Base-by-base conservation (phyloP, 2,329 filamentous ascomycete species). In the Fusarium anguioides region DNA sequence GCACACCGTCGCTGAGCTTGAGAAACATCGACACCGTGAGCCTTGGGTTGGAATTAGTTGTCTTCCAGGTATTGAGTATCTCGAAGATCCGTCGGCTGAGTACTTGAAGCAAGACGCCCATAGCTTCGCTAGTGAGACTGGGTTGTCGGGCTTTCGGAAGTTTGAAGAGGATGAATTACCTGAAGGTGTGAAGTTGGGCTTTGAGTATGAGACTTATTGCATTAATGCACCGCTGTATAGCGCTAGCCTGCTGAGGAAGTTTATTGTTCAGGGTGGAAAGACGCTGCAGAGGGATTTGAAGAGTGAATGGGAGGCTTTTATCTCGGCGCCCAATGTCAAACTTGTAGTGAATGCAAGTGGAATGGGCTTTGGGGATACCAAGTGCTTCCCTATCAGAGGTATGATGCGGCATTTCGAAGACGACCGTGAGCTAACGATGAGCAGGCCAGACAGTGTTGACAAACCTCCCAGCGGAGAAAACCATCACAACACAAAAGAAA, bases 401-500 rank as follows among this genome's bases (percentile, higher is more conserved):
- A 50, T 2, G 56, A 5, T 3, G 3, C 0, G 0, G 1, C 1
- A 1, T 8, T 12, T 20, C 2, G 7, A 1, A 3, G 1, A 1
- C 0, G 0, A 11, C 14, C 1, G 17, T n/a, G 17, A 2, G 37
- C 65, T 48, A 4, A 44, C 23, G 7, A 4, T 18, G n/a, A 23
- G 6, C 29, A 78, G 77, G 78, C 1, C 78, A 80, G 49, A 77
- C 73, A 1, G 69, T 72, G 1, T 70, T 82, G 17, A 81, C 81
- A 1, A 74, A 81, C 23, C 75, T 82, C 12, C 71, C 74, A 4
- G 76, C 75, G 1, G 74, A 74, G 0, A 76, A 74, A 31, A 79
- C 77, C 0, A 80, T 91, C 20, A 91, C 89, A 4, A 81, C 85
- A 24, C 87, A 91, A 67, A 85, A 87, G 69, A 80, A 81, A 1